Evolutionary conservation across 495 filamentous ascomycete species (phyloP).

Genomic region (Aspergillus campestris): DNA sequence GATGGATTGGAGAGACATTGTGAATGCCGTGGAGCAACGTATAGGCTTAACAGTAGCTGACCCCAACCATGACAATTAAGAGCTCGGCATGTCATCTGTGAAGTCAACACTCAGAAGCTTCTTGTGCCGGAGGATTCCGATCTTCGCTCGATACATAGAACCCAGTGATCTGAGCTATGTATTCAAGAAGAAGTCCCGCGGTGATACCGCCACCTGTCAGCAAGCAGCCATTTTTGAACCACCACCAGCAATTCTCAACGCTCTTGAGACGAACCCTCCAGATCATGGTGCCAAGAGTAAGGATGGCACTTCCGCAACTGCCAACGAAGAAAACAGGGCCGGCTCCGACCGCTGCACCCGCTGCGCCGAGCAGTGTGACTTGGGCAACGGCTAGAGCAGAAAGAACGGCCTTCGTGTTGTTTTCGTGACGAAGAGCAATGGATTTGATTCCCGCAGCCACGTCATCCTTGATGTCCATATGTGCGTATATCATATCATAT

Average conservation of each 20-base stretch:
- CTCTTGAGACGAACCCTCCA: slow-evolving; percentile 76
- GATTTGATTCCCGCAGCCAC: slow-evolving; percentile 88
- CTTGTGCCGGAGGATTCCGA: no score
- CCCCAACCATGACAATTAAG: no score
- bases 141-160: slow-evolving; percentile 17
- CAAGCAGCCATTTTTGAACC: slow-evolving; percentile 75
- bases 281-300: slow-evolving; percentile 79
- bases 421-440: slow-evolving; percentile 82
- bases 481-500: slow-evolving; percentile 98
- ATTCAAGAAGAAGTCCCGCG: slow-evolving; percentile 55
- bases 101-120: neutral
- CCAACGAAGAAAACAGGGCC: slow-evolving; percentile 80
- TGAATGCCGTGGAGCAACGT: slow-evolving; percentile 46
- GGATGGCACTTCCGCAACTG: slow-evolving; percentile 73
- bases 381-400: slow-evolving; percentile 67
- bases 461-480: slow-evolving; percentile 97
- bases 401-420: slow-evolving; percentile 79
- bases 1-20: slow-evolving; percentile 68
- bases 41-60: slow-evolving; percentile 2
- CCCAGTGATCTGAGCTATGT: slow-evolving; percentile 33
- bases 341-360: slow-evolving; percentile 63
- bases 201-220: slow-evolving; percentile 61
- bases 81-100: neutral
- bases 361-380: slow-evolving; percentile 67
- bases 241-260: slow-evolving; percentile 90